Evolutionary conservation across 108 stramenopile species (phyloP).

Genomic region (Cyclotella choctawhatcheeana): DNA sequence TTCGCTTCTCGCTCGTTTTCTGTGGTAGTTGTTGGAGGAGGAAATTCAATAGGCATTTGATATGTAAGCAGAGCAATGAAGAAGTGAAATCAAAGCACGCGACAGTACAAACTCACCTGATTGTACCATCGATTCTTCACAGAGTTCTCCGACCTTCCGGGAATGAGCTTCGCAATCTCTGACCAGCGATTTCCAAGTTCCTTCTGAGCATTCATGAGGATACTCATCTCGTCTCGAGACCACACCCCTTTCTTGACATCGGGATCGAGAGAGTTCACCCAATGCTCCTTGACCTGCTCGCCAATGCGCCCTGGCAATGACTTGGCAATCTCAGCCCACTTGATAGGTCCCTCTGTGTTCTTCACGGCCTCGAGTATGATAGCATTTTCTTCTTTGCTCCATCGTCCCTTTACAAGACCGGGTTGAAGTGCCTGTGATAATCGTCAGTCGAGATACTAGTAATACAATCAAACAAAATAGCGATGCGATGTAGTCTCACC

Average conservation of each 20-base stretch:
- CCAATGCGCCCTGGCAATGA: constrained; percentile 90
- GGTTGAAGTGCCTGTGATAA: constrained; percentile 83
- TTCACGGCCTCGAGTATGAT: constrained; percentile 60
- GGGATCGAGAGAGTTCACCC: constrained; percentile 93
- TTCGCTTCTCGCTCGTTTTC: neutral
- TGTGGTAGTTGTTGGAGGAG: too few relatives aligned
- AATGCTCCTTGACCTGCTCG: constrained; percentile 95
- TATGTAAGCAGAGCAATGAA: too few relatives aligned
- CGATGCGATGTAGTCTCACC: too few relatives aligned
- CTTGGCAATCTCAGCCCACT: constrained; percentile 78
- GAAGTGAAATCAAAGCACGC: too few relatives aligned
- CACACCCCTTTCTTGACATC: constrained; percentile 79
- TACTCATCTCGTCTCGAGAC: constrained; percentile 81
- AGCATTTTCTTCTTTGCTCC: constrained; percentile 79
- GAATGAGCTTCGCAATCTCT: constrained; percentile 86
- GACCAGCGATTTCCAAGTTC: constrained; percentile 84
- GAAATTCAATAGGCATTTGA: too few relatives aligned
- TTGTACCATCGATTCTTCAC: constrained; percentile 95
- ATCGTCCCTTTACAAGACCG: constrained; percentile 87
- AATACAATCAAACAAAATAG: too few relatives aligned
- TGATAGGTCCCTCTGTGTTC: constrained; percentile 32
- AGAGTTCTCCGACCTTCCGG: constrained; percentile 93
- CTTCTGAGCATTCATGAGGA: constrained; percentile 69
- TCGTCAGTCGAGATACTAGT: too few relatives aligned
- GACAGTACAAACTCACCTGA: constrained; percentile 65